Base-by-base conservation (phyloP, 306 rosid genomes). In the Medicago ruthenica region DNA sequence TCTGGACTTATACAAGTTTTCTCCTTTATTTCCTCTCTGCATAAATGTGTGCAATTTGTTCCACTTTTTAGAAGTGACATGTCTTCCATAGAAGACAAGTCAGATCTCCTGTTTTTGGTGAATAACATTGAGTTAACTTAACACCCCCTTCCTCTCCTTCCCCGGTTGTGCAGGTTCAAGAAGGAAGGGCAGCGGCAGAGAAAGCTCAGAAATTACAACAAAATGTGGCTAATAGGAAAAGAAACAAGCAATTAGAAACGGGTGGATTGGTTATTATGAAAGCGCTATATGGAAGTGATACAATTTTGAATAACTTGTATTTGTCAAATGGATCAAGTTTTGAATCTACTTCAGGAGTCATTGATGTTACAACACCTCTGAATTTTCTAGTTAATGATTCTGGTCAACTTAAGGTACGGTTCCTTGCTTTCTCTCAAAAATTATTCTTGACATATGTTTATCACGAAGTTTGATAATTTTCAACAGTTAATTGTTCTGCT, bases 141-240 rank as follows among this genome's bases (percentile, higher is more conserved):
- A 67, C 71, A 67, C 37, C 39, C 20, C 51, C 37, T 67, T 40
- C 8, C 39, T 22, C 62, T 58, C 42, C 50, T 14, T 13, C 74
- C 42, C 9, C 5, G 73, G 67, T 22, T 70, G n/a, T 87, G 72
- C 82, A 92, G 97, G 96, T 92, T 70, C 79, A 42, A 71, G 92
- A 92, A 89, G 96, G 90, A 60, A 85, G 84, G 86, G 86, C 90
- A 0, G 87, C 97, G 9, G 93, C 97, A n/a, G 96, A 89, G 76
- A 92, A 92, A 82, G 93, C 99, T 71, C 97, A 96, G 89, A 84
- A 86, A 75, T 86, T 96, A 71, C 89, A 86, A 66, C 86, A 89
- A 76, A 88, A 85, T 81, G 97, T 96, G 69, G 96, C 98, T 63
- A 89, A 81, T 69, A 89, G 99, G 88, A 92, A 96, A 90, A 91